Evolutionary conservation across 768 basidiomycete genomes (phyloP).

Genomic region (Termitomyces sp.): DNA sequence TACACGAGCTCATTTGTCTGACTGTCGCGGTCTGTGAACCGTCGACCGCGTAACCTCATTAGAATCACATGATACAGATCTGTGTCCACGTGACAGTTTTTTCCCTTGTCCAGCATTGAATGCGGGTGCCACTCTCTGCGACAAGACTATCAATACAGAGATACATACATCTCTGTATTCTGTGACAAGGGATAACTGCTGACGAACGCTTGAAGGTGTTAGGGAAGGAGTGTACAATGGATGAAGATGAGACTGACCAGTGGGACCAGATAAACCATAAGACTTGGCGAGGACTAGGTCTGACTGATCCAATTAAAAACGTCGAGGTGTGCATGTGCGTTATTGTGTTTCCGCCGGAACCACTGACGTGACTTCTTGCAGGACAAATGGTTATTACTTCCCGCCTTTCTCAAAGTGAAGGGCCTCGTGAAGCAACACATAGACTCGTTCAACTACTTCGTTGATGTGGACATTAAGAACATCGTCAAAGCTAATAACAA

Average conservation of each 20-base stretch:
- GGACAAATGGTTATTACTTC: slow-evolving; percentile 99
- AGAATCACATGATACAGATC: slow-evolving; percentile 6
- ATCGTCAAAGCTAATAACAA: slow-evolving; percentile 92
- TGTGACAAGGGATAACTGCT: background rate
- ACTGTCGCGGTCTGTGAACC: background rate
- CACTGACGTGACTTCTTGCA: slow-evolving; percentile 24
- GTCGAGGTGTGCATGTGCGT: slow-evolving; percentile 65
- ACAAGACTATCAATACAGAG: background rate
- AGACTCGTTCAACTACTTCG: slow-evolving; percentile 98
- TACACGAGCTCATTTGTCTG: too few relatives aligned
- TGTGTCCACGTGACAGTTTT: slow-evolving; percentile 7
- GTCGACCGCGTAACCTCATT: background rate
- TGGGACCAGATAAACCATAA: slow-evolving; percentile 55
- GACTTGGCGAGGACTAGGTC: slow-evolving; percentile 71
- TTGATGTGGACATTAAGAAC: slow-evolving; percentile 94
- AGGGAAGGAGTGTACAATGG: slow-evolving; percentile 11
- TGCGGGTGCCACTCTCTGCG: background rate
- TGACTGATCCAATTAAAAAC: slow-evolving; percentile 87
- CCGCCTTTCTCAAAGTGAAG: slow-evolving; percentile 95
- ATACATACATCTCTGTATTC: background rate
- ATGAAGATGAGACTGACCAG: slow-evolving; percentile 26
- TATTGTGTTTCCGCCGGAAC: background rate
- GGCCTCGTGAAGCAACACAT: slow-evolving; percentile 99
- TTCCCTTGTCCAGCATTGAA: background rate
- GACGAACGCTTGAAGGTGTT: background rate